Evolutionary conservation across 176 grass and related monocot genomes (phyloP).

Genomic region (Miscanthus lutarioriparius): DNA sequence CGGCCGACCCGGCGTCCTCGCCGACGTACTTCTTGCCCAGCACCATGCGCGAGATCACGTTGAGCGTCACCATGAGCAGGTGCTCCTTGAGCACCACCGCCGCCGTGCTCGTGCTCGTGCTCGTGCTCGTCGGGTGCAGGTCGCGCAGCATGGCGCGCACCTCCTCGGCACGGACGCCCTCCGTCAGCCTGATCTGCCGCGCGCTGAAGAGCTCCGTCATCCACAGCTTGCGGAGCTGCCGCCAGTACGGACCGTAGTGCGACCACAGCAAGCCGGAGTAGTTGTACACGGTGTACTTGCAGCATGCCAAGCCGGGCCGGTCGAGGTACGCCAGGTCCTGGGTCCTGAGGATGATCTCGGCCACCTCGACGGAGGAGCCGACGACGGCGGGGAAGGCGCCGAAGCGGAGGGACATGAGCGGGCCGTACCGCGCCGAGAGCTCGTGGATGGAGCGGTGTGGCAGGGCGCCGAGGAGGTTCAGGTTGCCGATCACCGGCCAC

Average conservation of each 20-base stretch:
- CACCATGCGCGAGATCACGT: slow-evolving; percentile 1
- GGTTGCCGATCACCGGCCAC: not conserved
- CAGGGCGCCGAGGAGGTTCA: not conserved
- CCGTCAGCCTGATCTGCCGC: not conserved
- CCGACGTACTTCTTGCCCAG: slow-evolving; percentile 5
- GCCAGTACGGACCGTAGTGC: not conserved
- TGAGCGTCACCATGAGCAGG: not conserved
- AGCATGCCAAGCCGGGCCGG: not conserved
- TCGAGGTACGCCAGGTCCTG: not conserved
- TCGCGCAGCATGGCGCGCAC: not conserved
- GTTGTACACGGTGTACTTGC: slow-evolving; percentile 7
- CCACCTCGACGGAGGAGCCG: not conserved
- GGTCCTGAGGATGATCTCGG: not conserved
- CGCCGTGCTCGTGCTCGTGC: too few species aligned
- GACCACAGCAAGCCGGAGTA: not conserved
- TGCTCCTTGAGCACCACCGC: not conserved
- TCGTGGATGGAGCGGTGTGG: not conserved
- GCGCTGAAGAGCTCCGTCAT: not conserved
- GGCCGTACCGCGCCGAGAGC: not conserved
- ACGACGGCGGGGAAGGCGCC: not conserved
- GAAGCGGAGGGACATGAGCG: not conserved
- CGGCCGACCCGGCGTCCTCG: not conserved
- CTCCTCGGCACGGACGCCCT: not conserved
- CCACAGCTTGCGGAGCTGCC: not conserved
- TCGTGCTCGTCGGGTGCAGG: not conserved